Evolutionary conservation across 352 stramenopile genomes (phyloP).

Genomic region (Pythium angustatum): DNA sequence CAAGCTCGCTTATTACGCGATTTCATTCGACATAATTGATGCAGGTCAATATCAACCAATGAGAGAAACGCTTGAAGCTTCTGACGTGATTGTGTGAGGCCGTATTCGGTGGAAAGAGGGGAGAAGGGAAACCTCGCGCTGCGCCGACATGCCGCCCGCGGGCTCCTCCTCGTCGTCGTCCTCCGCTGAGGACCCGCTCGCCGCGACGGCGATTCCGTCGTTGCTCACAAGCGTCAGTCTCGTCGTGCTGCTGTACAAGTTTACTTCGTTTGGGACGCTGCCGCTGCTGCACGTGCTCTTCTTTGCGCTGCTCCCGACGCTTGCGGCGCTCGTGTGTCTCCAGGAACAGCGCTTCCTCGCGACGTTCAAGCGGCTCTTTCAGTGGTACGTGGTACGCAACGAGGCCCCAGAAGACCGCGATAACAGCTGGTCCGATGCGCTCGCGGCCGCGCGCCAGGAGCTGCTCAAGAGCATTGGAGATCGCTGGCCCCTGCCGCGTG

Average conservation of each 20-base stretch:
- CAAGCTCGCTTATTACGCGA: background rate
- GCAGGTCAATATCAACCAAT: background rate
- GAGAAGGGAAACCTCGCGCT: constrained; percentile 1
- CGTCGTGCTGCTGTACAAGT: constrained; percentile 14
- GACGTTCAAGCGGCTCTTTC: constrained; percentile 35
- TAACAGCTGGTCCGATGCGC: constrained; percentile 21
- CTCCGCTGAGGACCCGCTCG: constrained; percentile 17
- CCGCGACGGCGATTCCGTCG: constrained; percentile 30
- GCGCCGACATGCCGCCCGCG: background rate
- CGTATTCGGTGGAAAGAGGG: background rate
- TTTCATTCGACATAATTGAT: constrained; percentile 7
- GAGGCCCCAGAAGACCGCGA: constrained; percentile 22
- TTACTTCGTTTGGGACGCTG: constrained; percentile 20
- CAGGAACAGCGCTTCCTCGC: constrained; percentile 42
- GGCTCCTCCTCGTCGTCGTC: no score
- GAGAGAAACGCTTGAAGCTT: background rate
- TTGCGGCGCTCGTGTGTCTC: constrained; percentile 44
- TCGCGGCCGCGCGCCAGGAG: constrained; percentile 40
- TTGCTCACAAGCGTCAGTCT: constrained; percentile 28
- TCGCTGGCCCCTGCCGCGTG: constrained; percentile 31
- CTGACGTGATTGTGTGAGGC: background rate
- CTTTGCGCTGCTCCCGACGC: constrained; percentile 51
- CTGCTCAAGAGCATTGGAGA: constrained; percentile 51
- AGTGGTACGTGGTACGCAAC: constrained; percentile 21
- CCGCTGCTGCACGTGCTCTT: constrained; percentile 43